Percentiles rank a stretch among this genome's conserved stretches.
Conservation (phyloP, 257 asterid genomes). For the Cruciata laevipes region DNA sequence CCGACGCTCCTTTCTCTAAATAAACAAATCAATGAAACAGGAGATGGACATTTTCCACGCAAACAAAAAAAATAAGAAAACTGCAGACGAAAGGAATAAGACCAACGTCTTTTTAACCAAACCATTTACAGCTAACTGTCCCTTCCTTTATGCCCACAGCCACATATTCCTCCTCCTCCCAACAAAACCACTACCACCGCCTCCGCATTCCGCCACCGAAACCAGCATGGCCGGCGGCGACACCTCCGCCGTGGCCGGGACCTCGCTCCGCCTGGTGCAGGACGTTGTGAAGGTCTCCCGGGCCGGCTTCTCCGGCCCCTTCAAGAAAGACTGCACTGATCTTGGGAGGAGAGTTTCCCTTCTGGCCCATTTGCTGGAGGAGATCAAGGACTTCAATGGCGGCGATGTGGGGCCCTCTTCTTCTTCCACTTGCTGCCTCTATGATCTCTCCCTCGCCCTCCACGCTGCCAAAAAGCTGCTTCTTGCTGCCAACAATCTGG, state of each 20-base stretch:
- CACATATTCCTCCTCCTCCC: neutral
- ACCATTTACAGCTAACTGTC: neutral
- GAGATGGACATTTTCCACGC: neutral
- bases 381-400: constrained; percentile 55
- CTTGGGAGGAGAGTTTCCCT: constrained; percentile 71
- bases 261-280: constrained; percentile 49
- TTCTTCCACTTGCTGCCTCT: constrained; percentile 31
- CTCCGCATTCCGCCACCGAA: constrained; percentile 10
- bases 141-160: constrained; percentile 1
- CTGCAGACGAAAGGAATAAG: neutral
- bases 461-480: constrained; percentile 33
- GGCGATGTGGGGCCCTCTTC: constrained; percentile 31
- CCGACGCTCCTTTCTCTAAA: neutral
- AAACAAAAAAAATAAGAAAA: neutral
- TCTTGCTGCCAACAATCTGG: constrained; percentile 29
- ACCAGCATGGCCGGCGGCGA: constrained; percentile 47
- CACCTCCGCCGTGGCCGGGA: neutral
- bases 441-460: constrained; percentile 49
- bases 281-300: constrained; percentile 58
- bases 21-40: neutral
- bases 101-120: neutral
- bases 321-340: constrained; percentile 81
- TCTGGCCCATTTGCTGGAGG: constrained; percentile 73
- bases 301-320: constrained; percentile 63
- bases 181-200: neutral